Conservation (phyloP, 352 stramenopile species). For the Thalassiosira exigua region DNA sequence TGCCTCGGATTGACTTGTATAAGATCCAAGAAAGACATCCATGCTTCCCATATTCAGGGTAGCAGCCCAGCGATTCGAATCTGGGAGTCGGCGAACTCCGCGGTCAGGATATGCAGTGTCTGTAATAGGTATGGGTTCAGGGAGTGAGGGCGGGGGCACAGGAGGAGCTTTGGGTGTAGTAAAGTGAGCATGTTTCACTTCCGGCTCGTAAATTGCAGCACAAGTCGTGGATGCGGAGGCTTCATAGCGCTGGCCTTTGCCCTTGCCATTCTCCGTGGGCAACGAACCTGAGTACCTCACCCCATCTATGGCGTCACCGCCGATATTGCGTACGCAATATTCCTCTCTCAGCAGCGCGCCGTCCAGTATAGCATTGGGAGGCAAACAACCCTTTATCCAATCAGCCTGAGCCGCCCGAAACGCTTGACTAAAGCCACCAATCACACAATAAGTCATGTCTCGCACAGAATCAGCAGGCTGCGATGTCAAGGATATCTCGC, state of each 20-base stretch:
- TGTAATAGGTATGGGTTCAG: slow-evolving; percentile 24
- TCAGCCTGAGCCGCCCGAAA: slow-evolving; percentile 39
- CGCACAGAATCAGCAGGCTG: too few species aligned
- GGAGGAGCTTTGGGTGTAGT: too few species aligned
- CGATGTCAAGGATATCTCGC: too few species aligned
- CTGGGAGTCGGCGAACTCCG: slow-evolving; percentile 22
- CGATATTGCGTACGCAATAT: slow-evolving; percentile 38
- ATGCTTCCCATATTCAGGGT: slow-evolving; percentile 28
- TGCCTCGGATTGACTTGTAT: slow-evolving; percentile 38
- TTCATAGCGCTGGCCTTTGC: too few species aligned
- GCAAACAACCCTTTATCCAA: slow-evolving; percentile 36
- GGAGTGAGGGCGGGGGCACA: slow-evolving; percentile 6
- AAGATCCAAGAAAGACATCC: slow-evolving; percentile 44
- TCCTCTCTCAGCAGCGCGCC: slow-evolving; percentile 31
- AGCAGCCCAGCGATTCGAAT: slow-evolving; percentile 32
- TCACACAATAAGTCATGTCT: slow-evolving; percentile 19
- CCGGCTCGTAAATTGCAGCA: too few species aligned
- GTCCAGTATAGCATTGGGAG: slow-evolving; percentile 9
- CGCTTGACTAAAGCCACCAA: slow-evolving; percentile 38
- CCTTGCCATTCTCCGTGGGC: neutral
- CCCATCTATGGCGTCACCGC: slow-evolving; percentile 31
- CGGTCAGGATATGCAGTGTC: slow-evolving; percentile 13
- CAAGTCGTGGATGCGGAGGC: too few species aligned
- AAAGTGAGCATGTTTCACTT: too few species aligned
- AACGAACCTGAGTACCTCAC: slow-evolving; percentile 36